Percentiles rank a stretch among this genome's conserved stretches.
phyloP scores from a whole-genome alignment of 1,139 yeast species.

The Meyerozyma elateridarum region DNA sequence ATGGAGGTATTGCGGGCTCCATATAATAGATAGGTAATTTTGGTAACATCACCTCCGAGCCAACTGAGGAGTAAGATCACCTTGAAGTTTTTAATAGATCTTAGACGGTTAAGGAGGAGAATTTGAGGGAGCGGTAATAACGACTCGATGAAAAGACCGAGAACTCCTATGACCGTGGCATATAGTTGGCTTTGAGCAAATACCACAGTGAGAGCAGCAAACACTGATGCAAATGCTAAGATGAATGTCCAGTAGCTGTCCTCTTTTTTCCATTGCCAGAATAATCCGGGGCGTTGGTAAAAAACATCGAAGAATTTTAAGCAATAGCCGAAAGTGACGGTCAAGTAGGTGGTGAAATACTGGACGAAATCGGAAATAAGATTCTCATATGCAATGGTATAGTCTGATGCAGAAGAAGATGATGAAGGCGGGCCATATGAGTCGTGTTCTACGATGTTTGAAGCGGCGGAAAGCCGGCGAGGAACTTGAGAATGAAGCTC shows the following conservation, averaged over 20 bases:
- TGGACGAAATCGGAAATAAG: constrained; percentile 11
- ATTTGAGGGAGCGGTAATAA: constrained; percentile 86
- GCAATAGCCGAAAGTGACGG: constrained; percentile 21
- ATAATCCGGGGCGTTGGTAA: constrained; percentile 57
- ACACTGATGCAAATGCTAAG: constrained; percentile 35
- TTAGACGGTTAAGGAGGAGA: constrained; percentile 60
- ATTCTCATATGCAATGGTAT: not conserved
- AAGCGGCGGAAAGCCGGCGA: constrained; percentile 1
- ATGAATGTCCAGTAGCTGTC: constrained; percentile 64
- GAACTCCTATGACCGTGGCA: constrained; percentile 61
- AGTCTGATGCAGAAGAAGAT: constrained; percentile 8
- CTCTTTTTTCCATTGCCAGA: constrained; percentile 84
- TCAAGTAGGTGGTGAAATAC: constrained; percentile 14
- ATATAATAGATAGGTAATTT: constrained; percentile 63
- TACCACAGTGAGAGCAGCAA: constrained; percentile 41
- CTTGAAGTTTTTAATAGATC: constrained; percentile 75
- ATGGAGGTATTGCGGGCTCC: constrained; percentile 68
- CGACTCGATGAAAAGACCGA: constrained; percentile 77
- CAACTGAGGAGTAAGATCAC: constrained; percentile 71
- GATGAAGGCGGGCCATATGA: constrained; percentile 8
- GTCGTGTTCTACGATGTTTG: constrained; percentile 4
- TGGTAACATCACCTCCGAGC: constrained; percentile 84
- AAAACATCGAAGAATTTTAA: constrained; percentile 65
- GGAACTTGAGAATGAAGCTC: constrained; percentile 25
- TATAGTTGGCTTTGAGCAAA: constrained; percentile 38